phyloP scores from a whole-genome alignment of 345 rosid genomes.

The Capsella bursapastoris region DNA sequence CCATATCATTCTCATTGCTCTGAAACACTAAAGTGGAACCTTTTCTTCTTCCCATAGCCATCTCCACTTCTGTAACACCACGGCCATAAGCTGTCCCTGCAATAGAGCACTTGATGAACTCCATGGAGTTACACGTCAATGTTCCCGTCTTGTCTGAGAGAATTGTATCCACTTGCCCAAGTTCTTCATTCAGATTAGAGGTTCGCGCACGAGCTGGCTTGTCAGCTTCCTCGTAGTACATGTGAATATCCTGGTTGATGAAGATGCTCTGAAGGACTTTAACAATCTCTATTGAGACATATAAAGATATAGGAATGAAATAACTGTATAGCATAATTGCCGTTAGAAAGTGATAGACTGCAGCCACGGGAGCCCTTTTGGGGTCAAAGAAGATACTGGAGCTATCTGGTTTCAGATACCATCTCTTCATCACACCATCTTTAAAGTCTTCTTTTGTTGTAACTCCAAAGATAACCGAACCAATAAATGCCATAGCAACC shows the following conservation, averaged over 20 bases:
- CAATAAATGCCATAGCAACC: conserved; percentile 58
- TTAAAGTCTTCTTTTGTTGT: conserved; percentile 62
- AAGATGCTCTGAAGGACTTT: conserved; percentile 84
- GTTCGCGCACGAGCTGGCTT: conserved; percentile 92
- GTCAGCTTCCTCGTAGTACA: conserved; percentile 83
- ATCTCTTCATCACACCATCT: conserved; percentile 71
- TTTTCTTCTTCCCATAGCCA: conserved; percentile 64
- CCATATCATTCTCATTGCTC: conserved; percentile 29
- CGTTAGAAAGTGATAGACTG: conserved; percentile 68
- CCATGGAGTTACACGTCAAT: conserved; percentile 95
- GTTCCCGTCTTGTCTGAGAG: conserved; percentile 98
- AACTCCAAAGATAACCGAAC: conserved; percentile 78
- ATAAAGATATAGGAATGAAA: conserved; percentile 91
- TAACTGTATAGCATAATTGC: conserved; percentile 67
- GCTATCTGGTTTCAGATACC: conserved; percentile 81
- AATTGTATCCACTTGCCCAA: conserved; percentile 87
- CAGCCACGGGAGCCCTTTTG: conserved; percentile 49
- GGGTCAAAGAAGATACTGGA: conserved; percentile 69
- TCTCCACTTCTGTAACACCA: conserved; percentile 88
- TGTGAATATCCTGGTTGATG: conserved; percentile 79
- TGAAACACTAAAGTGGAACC: conserved; percentile 50
- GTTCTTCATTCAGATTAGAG: conserved; percentile 90
- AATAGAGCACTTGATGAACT: conserved; percentile 89
- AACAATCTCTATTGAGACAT: conserved; percentile 85
- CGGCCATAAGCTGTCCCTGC: conserved; percentile 88